These are phyloP conservation scores for Phytophthora vignae DNA, from an alignment of 352 stramenopile genomes.

Conservation along the genomic window DNA sequence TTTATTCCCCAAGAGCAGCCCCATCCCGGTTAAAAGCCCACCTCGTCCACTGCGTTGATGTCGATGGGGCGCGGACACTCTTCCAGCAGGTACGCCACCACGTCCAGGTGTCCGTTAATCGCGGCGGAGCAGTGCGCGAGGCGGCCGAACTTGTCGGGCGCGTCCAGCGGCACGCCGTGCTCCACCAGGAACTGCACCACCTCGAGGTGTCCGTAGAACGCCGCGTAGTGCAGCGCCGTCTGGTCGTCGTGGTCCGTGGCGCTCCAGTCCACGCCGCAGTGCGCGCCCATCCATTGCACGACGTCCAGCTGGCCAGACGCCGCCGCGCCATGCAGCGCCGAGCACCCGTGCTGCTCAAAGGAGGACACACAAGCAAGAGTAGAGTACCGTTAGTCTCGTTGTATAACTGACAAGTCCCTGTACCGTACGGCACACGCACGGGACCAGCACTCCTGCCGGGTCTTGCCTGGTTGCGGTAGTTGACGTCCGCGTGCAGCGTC, in stretches of 20 bases:
- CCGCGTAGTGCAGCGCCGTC: constrained; percentile 85
- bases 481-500: constrained; percentile 81
- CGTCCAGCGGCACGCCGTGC: constrained; percentile 80
- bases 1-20: background rate
- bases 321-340: constrained; percentile 77
- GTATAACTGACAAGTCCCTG: background rate
- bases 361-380: background rate
- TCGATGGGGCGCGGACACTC: constrained; percentile 84
- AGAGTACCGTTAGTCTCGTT: constrained; percentile 18
- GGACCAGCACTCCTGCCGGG: background rate
- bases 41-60: constrained; percentile 90
- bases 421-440: background rate
- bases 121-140: constrained; percentile 84
- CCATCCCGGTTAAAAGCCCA: constrained; percentile 12
- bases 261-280: constrained; percentile 63
- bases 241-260: constrained; percentile 85
- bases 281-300: constrained; percentile 80
- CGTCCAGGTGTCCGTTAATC: constrained; percentile 89
- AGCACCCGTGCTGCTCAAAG: constrained; percentile 73
- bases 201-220: constrained; percentile 89
- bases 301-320: constrained; percentile 84
- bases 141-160: constrained; percentile 85
- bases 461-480: constrained; percentile 86
- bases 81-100: constrained; percentile 84
- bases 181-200: constrained; percentile 88